These are phyloP conservation scores for Pneumocystis sp. DNA, from an alignment of 1,139 yeast species.

Conservation along the genomic window DNA sequence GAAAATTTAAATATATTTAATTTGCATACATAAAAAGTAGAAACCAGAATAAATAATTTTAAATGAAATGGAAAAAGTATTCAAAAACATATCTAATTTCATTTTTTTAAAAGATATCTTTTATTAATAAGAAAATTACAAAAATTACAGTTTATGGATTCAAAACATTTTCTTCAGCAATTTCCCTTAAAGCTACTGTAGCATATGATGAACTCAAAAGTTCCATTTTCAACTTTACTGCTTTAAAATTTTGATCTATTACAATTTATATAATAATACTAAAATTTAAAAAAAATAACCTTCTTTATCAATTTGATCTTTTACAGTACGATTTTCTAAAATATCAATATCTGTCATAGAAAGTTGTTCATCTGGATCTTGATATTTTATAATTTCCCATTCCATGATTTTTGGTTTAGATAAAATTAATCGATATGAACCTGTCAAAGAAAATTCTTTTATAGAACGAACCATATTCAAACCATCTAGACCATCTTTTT, in stretches of 20 bases:
- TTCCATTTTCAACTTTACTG: conserved; percentile 62
- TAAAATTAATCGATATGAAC: conserved; percentile 70
- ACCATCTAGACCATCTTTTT: conserved; percentile 69
- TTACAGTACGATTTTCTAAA: conserved; percentile 22
- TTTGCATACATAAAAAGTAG: too few relatives aligned
- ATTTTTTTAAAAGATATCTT: not conserved
- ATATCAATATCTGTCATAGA: conserved; percentile 73
- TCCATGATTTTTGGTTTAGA: conserved; percentile 51
- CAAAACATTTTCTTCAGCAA: conserved; percentile 30
- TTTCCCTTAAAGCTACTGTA: conserved; percentile 66
- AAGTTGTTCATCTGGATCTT: conserved; percentile 49
- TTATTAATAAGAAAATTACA: not conserved
- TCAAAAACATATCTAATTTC: not conserved
- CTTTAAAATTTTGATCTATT: conserved; percentile 10
- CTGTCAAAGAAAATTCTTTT: conserved; percentile 79
- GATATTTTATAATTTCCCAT: conserved; percentile 49
- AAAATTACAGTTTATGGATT: conserved; percentile 22
- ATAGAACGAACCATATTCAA: conserved; percentile 68
- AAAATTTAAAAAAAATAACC: conserved; percentile 12
- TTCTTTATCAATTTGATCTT: conserved; percentile 12
- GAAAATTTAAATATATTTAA: too few relatives aligned
- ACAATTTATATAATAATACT: not conserved
- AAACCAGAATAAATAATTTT: too few relatives aligned
- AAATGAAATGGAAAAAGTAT: not conserved
- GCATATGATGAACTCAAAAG: conserved; percentile 86